Percentiles rank a stretch among this genome's conserved stretches.
Evolutionary conservation across 768 basidiomycete genomes (phyloP).

Genomic region (Rhodosporidiobolus sp.): DNA sequence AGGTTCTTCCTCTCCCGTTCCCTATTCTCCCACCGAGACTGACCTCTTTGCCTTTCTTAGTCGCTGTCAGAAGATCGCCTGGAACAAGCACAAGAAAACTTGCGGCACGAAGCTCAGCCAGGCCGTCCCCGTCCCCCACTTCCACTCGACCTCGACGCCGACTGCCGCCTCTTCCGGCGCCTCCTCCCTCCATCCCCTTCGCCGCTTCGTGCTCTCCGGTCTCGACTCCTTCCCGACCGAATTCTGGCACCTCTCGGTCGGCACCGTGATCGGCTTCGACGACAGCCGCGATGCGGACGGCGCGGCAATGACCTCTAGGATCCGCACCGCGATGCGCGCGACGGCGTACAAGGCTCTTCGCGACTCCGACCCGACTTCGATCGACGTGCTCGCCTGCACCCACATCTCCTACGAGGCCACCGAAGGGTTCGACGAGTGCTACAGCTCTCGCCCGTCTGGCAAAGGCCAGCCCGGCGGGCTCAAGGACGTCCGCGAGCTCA

Average conservation of each 20-base stretch:
- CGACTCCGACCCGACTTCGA: background rate
- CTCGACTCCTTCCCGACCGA: background rate
- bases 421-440: too few relatives aligned
- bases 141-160: background rate
- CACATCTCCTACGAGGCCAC: background rate
- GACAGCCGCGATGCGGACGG: background rate
- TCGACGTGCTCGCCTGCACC: background rate
- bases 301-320: background rate
- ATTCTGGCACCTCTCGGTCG: background rate
- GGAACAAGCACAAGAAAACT: background rate
- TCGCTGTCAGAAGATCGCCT: background rate
- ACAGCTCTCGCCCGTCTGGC: too few relatives aligned
- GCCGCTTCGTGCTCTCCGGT: background rate
- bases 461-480: too few relatives aligned
- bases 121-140: background rate
- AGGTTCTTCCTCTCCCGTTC: background rate
- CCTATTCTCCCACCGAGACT: background rate
- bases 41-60: background rate
- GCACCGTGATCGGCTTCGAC: background rate
- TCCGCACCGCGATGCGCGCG: background rate
- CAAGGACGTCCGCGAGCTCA: too few relatives aligned
- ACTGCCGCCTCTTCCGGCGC: background rate
- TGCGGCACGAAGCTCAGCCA: conserved; percentile 6
- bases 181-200: background rate
- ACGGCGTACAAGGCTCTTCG: background rate